Evolutionary conservation across 2,329 filamentous ascomycete species (phyloP).

Genomic region (Trichoderma pleuroti): DNA sequence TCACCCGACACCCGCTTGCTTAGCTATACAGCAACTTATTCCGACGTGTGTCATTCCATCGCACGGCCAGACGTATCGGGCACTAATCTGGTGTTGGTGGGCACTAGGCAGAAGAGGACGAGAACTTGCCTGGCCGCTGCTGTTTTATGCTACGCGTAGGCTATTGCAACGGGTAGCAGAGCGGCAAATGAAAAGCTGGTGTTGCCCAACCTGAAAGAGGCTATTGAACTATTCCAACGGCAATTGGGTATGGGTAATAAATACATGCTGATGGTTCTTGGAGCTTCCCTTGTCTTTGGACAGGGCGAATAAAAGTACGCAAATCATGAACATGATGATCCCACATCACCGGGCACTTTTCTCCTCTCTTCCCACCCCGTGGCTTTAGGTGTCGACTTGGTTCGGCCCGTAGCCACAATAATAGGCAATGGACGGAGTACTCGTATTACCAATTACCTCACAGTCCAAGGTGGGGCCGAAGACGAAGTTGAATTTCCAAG

Average conservation of each 20-base stretch:
- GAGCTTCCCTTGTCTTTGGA: not conserved
- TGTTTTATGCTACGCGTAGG: not conserved
- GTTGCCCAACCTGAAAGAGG: not conserved
- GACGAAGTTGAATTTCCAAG: not conserved
- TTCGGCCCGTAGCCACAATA: slow-evolving; percentile 6
- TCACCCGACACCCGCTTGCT: not conserved
- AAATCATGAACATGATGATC: not conserved
- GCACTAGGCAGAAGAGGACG: not conserved
- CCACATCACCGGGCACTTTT: not conserved
- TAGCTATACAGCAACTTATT: not conserved
- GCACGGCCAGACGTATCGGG: not conserved
- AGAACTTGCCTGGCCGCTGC: not conserved
- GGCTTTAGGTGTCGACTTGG: not conserved
- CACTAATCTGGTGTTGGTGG: not conserved
- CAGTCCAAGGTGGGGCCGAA: not conserved
- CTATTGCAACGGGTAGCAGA: not conserved
- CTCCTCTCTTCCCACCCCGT: not conserved
- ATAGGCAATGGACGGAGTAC: not conserved
- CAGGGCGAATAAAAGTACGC: not conserved
- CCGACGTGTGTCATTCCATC: not conserved
- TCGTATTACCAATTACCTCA: slow-evolving; percentile 12
- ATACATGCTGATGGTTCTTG: not conserved
- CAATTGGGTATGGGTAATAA: not conserved
- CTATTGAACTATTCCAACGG: not conserved
- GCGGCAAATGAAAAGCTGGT: not conserved